Conservation (phyloP, 1,284 basidiomycete genomes). For the Fomitopsis palustris region DNA sequence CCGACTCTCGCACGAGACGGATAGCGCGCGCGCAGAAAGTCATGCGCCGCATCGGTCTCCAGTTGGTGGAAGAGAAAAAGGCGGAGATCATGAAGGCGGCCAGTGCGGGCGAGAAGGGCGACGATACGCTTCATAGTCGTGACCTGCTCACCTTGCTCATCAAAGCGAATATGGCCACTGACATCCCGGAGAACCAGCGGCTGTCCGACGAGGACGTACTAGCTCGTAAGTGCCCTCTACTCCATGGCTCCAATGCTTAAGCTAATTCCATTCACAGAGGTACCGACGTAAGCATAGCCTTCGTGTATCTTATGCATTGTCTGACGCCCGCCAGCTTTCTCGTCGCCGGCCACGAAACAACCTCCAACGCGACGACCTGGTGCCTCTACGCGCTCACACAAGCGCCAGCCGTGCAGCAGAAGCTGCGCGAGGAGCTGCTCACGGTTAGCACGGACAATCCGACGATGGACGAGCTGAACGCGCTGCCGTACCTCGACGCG, state of each 20-base stretch:
- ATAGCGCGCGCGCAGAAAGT: slow-evolving; percentile 21
- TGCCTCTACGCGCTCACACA: slow-evolving; percentile 62
- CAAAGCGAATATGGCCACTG: slow-evolving; percentile 45
- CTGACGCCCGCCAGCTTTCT: slow-evolving; percentile 35
- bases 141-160: slow-evolving; percentile 35
- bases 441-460: slow-evolving; percentile 31
- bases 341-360: slow-evolving; percentile 76
- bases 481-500: slow-evolving; percentile 59
- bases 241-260: slow-evolving; percentile 2
- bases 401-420: slow-evolving; percentile 53
- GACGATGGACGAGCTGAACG: slow-evolving; percentile 57
- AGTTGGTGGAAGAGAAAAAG: slow-evolving; percentile 40
- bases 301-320: neutral
- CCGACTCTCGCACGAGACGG: slow-evolving; percentile 22
- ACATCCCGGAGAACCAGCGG: slow-evolving; percentile 38
- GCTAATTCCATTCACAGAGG: slow-evolving; percentile 1
- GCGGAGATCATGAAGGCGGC: slow-evolving; percentile 18
- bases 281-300: slow-evolving; percentile 9
- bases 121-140: slow-evolving; percentile 11
- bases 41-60: slow-evolving; percentile 33
- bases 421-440: slow-evolving; percentile 67
- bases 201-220: slow-evolving; percentile 53
- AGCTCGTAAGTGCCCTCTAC: slow-evolving; percentile 38
- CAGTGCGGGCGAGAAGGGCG: slow-evolving; percentile 11
- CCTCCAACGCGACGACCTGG: slow-evolving; percentile 44